A percentile compares a stretch with the other conserved stretches of the same genome.
Conservation (phyloP, 495 filamentous ascomycete genomes). For the Annulohypoxylon maeteangense region DNA sequence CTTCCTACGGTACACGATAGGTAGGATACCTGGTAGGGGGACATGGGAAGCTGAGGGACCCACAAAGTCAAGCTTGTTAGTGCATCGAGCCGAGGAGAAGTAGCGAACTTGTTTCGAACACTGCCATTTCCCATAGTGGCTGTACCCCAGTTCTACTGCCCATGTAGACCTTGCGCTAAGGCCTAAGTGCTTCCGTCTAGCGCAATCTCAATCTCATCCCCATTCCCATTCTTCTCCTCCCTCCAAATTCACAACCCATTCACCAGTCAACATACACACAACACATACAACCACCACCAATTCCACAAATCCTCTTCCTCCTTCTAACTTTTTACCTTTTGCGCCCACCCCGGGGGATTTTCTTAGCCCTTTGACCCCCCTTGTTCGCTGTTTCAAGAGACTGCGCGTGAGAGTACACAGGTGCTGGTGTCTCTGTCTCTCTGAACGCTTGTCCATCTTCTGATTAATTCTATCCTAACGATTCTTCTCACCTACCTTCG, state of each 20-base stretch:
- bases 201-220: constrained; percentile 43
- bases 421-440: constrained; percentile 47
- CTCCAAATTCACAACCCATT: constrained; percentile 42
- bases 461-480: constrained; percentile 42
- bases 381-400: constrained; percentile 38
- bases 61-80: constrained; percentile 34
- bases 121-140: constrained; percentile 45
- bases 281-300: constrained; percentile 35
- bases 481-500: constrained; percentile 39
- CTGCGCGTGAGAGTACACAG: constrained; percentile 34
- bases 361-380: constrained; percentile 18
- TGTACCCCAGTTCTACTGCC: constrained; percentile 42
- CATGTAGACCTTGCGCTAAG: constrained; percentile 40
- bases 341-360: constrained; percentile 29
- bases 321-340: constrained; percentile 31
- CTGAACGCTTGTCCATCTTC: constrained; percentile 29
- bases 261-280: constrained; percentile 44
- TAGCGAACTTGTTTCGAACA: constrained; percentile 46
- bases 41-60: constrained; percentile 24
- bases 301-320: constrained; percentile 38
- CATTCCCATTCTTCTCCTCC: constrained; percentile 36
- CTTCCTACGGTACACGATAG: not conserved
- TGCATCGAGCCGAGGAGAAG: constrained; percentile 40
- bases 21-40: not conserved
- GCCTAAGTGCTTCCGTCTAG: constrained; percentile 34